Conservation (phyloP, 768 basidiomycete species). For the Amanita pseudoporphyria region DNA sequence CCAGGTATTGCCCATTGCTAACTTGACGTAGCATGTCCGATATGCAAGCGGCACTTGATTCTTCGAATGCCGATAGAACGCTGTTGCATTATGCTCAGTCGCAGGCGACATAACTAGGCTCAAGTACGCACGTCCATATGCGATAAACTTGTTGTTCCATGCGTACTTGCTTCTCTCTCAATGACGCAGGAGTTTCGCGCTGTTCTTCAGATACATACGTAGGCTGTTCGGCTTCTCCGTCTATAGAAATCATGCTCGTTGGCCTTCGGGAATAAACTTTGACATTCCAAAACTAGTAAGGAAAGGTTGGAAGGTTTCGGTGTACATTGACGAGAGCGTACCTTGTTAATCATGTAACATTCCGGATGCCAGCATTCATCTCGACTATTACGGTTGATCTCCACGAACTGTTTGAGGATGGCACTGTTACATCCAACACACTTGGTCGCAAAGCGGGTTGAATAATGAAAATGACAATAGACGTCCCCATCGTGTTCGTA, state of each 20-base stretch:
- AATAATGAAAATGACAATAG: slow-evolving; percentile 99
- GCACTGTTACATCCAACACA: slow-evolving; percentile 97
- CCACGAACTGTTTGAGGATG: slow-evolving; percentile 98
- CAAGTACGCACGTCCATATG: slow-evolving; percentile 87
- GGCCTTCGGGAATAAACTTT: slow-evolving; percentile 77
- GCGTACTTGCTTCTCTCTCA: slow-evolving; percentile 83
- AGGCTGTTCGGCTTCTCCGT: slow-evolving; percentile 41
- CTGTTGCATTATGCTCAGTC: slow-evolving; percentile 24
- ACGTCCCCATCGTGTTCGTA: slow-evolving; percentile 98
- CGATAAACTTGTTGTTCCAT: slow-evolving; percentile 99
- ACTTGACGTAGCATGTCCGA: slow-evolving; percentile 98
- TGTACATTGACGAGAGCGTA: slow-evolving; percentile 23
- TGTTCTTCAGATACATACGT: slow-evolving; percentile 71
- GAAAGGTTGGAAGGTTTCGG: not conserved
- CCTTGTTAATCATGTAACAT: slow-evolving; percentile 99
- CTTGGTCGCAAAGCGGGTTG: slow-evolving; percentile 96
- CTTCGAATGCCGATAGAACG: slow-evolving; percentile 95
- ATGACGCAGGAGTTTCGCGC: slow-evolving; percentile 61
- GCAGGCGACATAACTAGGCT: slow-evolving; percentile 4
- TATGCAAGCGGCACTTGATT: slow-evolving; percentile 98
- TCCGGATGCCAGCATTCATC: slow-evolving; percentile 99
- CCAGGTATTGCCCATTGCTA: slow-evolving; percentile 92
- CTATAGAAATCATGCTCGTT: slow-evolving; percentile 44
- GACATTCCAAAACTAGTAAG: slow-evolving; percentile 92
- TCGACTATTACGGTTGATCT: slow-evolving; percentile 96